Evolutionary conservation across 2,329 filamentous ascomycete genomes (phyloP).

Genomic region (Diplocarpon rosae): DNA sequence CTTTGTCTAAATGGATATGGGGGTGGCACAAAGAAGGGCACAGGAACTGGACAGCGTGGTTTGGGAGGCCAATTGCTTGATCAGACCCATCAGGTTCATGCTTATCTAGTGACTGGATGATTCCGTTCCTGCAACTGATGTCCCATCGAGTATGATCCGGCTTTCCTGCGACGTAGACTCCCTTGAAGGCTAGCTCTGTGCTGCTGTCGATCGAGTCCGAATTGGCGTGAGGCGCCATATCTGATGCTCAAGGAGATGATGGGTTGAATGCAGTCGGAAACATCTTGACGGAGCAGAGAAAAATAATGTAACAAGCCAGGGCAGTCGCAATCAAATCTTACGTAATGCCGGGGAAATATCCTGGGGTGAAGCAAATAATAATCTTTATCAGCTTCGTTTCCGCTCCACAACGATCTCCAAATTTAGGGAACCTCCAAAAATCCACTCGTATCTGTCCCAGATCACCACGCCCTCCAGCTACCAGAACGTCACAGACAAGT

Average conservation of each 20-base stretch:
- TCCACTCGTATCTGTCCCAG: not conserved
- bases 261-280: no score
- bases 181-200: constrained; percentile 12
- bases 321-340: no score
- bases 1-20: constrained; percentile 62
- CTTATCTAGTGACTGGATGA: constrained; percentile 24
- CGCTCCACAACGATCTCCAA: not conserved
- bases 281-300: no score
- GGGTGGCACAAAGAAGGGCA: constrained; percentile 55
- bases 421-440: not conserved
- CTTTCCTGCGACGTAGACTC: constrained; percentile 26
- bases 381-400: not conserved
- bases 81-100: constrained; percentile 11
- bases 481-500: constrained; percentile 3
- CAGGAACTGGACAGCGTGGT: constrained; percentile 28
- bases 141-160: constrained; percentile 26
- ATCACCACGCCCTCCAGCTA: constrained; percentile 4
- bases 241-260: no score
- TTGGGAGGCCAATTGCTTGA: not conserved
- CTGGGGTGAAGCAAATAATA: not conserved
- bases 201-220: not conserved
- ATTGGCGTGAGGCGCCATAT: not conserved
- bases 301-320: no score
- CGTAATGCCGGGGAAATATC: no score
- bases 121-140: constrained; percentile 22